Evolutionary conservation across 2,329 filamentous ascomycete species (phyloP), one percentile per base, ranked within the genome.

Genomic region (Pseudogymnoascus destructans): DNA sequence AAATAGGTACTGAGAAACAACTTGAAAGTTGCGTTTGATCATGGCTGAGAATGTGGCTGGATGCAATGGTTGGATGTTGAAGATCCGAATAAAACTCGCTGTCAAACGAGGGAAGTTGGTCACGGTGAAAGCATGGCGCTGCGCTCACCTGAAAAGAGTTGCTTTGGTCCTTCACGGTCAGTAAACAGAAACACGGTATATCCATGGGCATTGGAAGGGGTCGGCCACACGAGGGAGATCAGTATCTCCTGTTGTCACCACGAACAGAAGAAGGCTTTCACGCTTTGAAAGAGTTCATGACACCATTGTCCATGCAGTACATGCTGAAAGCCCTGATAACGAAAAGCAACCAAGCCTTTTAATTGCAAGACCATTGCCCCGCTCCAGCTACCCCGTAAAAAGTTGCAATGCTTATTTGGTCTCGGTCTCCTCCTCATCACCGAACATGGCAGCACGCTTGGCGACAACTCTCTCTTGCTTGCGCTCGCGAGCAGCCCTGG

Each of bases 401-500:
- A 46, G 36, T 33, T 52, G 38, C 40, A 58, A 58, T 57, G 60
- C 67, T 62, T 69, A 70, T 63, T 70, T 70, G 57, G 65, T 64
- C 64, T 70, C 68, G 63, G 65, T 65, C 61, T 67, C 79, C 70
- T 80, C 78, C 63, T 72, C 81, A 72, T 90, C 89, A 73, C 80
- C 89, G 71, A 86, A 73, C 75, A 95, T 75, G 73, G 89, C 90
- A 73, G 82, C 86, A 76, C 90, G 85, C 92, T 98, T 98, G 76
- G 87, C 85, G 74, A 80, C 76, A 75, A 86, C 82, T 78, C 95
- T 88, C 82, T 95, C 89, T 78, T 85, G 78, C 86, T 93, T 93
- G 82, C 93, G 87, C 87, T 97, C 93, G 79, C 93, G 90, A 71
- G 93, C 93, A 74, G 93, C 93, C 91, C 96, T 97, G 85, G 90